Conservation (phyloP, 129 eudicot genomes). For the Tagetes patula region DNA sequence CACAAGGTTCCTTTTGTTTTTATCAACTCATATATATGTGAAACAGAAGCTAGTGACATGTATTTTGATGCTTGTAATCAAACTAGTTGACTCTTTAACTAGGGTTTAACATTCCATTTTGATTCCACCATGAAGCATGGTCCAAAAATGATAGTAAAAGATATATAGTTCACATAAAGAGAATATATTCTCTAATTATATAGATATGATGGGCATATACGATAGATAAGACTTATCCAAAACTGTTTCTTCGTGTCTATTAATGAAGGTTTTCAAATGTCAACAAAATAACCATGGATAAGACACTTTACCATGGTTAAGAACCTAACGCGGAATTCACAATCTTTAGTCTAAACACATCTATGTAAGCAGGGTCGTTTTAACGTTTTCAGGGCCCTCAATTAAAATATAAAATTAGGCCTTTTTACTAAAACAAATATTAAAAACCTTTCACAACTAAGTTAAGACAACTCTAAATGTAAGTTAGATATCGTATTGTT, state of each 20-base stretch:
- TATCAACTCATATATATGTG: constrained; percentile 6
- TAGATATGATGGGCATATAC: not conserved
- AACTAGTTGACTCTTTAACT: constrained; percentile 21
- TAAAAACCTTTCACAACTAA: too few relatives aligned
- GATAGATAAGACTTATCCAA: not conserved
- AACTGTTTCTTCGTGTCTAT: not conserved
- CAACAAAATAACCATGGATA: not conserved
- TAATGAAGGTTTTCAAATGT: not conserved
- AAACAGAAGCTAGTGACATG: not conserved
- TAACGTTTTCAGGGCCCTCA: too few relatives aligned
- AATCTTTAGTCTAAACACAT: too few relatives aligned
- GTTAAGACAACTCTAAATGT: too few relatives aligned
- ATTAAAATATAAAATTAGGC: too few relatives aligned
- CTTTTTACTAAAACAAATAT: too few relatives aligned
- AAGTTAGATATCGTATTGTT: too few relatives aligned
- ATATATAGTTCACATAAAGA: constrained; percentile 4
- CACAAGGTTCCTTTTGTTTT: constrained; percentile 7
- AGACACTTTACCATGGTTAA: not conserved
- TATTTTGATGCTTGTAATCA: constrained; percentile 6
- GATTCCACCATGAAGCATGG: constrained; percentile 25
- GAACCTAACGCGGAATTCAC: too few relatives aligned
- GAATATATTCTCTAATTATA: constrained; percentile 20
- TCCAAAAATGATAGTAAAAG: constrained; percentile 17
- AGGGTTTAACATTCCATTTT: constrained; percentile 16
- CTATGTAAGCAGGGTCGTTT: too few relatives aligned